phyloP scores from a whole-genome alignment of 306 rosid species.

The Lathyrus sativus region DNA sequence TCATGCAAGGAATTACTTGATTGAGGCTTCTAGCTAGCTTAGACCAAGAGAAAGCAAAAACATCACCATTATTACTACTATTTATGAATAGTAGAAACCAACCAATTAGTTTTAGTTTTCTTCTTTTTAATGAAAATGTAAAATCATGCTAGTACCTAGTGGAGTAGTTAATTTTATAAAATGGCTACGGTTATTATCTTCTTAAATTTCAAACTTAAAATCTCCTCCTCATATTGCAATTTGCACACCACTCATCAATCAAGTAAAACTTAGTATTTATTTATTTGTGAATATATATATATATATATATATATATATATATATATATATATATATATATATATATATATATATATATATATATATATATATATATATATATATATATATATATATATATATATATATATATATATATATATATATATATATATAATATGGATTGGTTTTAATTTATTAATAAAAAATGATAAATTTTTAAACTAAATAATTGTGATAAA shows the following conservation, averaged over 20 bases:
- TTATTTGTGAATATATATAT: too few relatives aligned
- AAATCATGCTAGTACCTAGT: slow-evolving; percentile 53
- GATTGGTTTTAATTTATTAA: too few relatives aligned
- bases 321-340: too few relatives aligned
- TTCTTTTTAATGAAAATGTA: slow-evolving; percentile 43
- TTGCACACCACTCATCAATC: slow-evolving; percentile 6
- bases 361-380: too few relatives aligned
- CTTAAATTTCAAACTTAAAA: slow-evolving; percentile 23
- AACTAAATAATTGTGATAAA: too few relatives aligned
- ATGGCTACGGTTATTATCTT: slow-evolving; percentile 16
- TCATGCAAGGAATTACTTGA: slow-evolving; percentile 35
- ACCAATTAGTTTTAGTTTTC: slow-evolving; percentile 28
- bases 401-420: too few relatives aligned
- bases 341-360: too few relatives aligned
- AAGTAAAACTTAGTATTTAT: neutral
- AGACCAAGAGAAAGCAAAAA: slow-evolving; percentile 20
- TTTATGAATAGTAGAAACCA: slow-evolving; percentile 31
- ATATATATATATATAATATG: too few relatives aligned
- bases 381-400: too few relatives aligned
- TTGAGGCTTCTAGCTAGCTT: slow-evolving; percentile 16
- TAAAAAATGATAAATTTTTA: too few relatives aligned
- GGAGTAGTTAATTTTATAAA: slow-evolving; percentile 36
- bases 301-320: too few relatives aligned
- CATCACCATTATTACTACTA: slow-evolving; percentile 21
- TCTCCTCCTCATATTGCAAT: slow-evolving; percentile 22